Evolutionary conservation across 768 basidiomycete species (phyloP).

Genomic region (Exidia glandulosa): DNA sequence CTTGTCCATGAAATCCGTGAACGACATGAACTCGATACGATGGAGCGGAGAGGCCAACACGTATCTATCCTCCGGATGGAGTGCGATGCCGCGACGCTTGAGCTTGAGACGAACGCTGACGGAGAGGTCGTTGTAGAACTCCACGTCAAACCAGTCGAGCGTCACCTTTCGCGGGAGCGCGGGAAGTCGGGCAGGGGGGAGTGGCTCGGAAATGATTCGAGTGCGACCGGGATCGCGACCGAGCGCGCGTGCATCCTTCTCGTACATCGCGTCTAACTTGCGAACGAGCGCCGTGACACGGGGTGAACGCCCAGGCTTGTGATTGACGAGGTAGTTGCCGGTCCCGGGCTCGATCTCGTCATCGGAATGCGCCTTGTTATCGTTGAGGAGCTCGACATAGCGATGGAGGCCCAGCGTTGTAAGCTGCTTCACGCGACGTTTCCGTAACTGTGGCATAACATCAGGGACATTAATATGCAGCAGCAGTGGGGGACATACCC

Average conservation of each 20-base stretch:
- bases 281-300: background rate
- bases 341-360: background rate
- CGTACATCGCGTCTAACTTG: background rate
- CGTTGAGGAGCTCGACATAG: background rate
- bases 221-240: background rate
- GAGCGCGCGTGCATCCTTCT: background rate
- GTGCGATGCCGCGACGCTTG: background rate
- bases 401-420: background rate
- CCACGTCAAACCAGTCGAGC: background rate
- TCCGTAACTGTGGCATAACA: background rate
- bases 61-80: background rate
- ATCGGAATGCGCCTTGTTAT: background rate
- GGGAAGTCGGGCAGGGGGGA: background rate
- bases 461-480: background rate
- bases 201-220: background rate
- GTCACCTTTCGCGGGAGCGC: background rate
- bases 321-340: background rate
- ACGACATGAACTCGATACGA: background rate
- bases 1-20: background rate
- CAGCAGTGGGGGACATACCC: background rate
- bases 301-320: background rate
- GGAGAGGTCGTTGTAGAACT: background rate
- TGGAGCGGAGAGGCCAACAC: background rate
- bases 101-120: background rate
- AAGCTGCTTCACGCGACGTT: background rate